phyloP scores from a whole-genome alignment of 768 basidiomycete genomes.

The Naganishia antarctica region DNA sequence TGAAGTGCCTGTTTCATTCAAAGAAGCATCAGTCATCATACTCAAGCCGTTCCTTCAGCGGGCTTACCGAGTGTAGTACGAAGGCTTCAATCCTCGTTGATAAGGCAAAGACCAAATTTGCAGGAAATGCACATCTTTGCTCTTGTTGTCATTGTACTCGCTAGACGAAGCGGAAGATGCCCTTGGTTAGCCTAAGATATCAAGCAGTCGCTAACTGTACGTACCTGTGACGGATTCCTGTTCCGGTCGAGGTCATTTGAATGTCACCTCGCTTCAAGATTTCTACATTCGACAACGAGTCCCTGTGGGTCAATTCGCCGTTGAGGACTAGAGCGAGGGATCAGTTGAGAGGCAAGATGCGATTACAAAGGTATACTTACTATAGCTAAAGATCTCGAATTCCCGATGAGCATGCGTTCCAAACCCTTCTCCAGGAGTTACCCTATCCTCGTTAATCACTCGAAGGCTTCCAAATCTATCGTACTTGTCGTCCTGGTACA shows the following conservation, averaged over 20 bases:
- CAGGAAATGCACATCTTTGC: slow-evolving; percentile 56
- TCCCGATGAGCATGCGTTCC: slow-evolving; percentile 70
- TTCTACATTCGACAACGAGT: slow-evolving; percentile 87
- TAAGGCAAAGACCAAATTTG: slow-evolving; percentile 67
- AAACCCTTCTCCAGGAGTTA: slow-evolving; percentile 63
- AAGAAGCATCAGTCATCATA: too few relatives aligned
- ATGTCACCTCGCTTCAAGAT: slow-evolving; percentile 80
- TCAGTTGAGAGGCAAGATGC: not conserved
- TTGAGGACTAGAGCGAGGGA: slow-evolving; percentile 40
- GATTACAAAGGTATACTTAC: slow-evolving; percentile 1
- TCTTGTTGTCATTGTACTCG: slow-evolving; percentile 57
- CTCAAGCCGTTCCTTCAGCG: not conserved
- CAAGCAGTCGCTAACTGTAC: slow-evolving; percentile 3
- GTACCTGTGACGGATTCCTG: slow-evolving; percentile 70
- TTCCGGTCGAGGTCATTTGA: slow-evolving; percentile 87
- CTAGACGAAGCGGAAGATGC: slow-evolving; percentile 45
- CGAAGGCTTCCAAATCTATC: slow-evolving; percentile 68
- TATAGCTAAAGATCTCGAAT: slow-evolving; percentile 41
- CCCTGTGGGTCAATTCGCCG: slow-evolving; percentile 57
- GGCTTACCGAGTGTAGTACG: slow-evolving; percentile 72
- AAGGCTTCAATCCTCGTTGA: slow-evolving; percentile 57
- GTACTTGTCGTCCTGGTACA: slow-evolving; percentile 61
- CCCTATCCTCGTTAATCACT: slow-evolving; percentile 70
- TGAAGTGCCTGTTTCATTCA: slow-evolving; percentile 65
- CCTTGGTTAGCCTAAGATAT: slow-evolving; percentile 10